Percentiles rank a stretch among this genome's conserved stretches.
Evolutionary conservation across 2,329 filamentous ascomycete species (phyloP).

Genomic region (Microcyclospora pomicola): DNA sequence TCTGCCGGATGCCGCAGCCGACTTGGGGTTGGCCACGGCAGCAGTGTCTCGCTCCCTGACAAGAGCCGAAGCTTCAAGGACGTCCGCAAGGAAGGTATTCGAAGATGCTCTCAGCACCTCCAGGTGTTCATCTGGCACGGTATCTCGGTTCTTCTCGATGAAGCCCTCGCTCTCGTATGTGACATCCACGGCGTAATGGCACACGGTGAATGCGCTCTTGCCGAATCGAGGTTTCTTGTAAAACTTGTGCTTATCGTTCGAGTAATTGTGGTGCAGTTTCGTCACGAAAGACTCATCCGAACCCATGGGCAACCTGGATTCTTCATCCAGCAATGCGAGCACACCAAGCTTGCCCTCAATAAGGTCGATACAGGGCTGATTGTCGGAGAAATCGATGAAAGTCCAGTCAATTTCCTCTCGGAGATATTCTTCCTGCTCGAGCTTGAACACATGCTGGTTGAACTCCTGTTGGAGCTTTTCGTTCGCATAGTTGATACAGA

Average conservation of each 20-base stretch:
- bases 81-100: constrained; percentile 71
- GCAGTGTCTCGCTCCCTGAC: constrained; percentile 78
- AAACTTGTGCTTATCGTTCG: constrained; percentile 80
- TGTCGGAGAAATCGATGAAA: constrained; percentile 98
- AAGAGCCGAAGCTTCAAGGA: constrained; percentile 70
- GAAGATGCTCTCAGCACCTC: constrained; percentile 73
- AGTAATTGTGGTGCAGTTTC: constrained; percentile 90
- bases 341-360: constrained; percentile 96
- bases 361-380: constrained; percentile 95
- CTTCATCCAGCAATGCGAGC: constrained; percentile 82
- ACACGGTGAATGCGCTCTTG: constrained; percentile 94
- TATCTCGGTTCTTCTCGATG: constrained; percentile 98
- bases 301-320: constrained; percentile 91
- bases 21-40: constrained; percentile 48
- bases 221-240: constrained; percentile 98
- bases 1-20: constrained; percentile 56
- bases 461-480: constrained; percentile 99
- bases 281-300: constrained; percentile 94
- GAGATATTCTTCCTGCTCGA: constrained; percentile 96
- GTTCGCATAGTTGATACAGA: constrained; percentile 99
- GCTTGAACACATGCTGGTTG: constrained; percentile 97
- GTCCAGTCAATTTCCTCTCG: constrained; percentile 97
- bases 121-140: constrained; percentile 96
- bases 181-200: constrained; percentile 94
- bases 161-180: constrained; percentile 98